These are phyloP conservation scores for Magnaporthales sp. DNA, from an alignment of 2,329 filamentous ascomycete genomes.

Conservation along the genomic window DNA sequence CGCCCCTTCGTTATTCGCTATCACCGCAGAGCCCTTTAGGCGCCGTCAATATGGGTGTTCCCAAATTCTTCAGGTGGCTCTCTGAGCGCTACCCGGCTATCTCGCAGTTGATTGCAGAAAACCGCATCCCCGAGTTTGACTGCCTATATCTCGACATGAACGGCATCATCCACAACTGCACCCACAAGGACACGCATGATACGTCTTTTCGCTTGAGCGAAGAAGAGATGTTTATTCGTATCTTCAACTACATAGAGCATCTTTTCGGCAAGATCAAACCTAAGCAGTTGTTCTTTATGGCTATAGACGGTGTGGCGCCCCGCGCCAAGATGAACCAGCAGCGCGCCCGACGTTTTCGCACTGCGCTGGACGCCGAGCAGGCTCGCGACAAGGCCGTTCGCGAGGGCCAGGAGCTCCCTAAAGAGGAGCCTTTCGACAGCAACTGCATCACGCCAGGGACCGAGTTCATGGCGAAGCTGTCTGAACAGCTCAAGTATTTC, in stretches of 20 bases:
- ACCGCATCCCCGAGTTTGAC: slow-evolving; percentile 97
- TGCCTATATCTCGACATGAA: slow-evolving; percentile 98
- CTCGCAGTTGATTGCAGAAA: slow-evolving; percentile 96
- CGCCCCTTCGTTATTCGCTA: background rate
- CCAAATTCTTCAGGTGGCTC: slow-evolving; percentile 98
- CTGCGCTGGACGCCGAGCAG: slow-evolving; percentile 80
- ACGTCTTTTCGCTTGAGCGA: slow-evolving; percentile 88
- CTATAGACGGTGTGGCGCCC: slow-evolving; percentile 93
- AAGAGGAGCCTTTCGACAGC: slow-evolving; percentile 94
- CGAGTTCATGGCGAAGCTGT: slow-evolving; percentile 95
- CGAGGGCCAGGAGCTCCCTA: slow-evolving; percentile 86
- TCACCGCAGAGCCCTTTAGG: background rate
- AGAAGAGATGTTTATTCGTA: slow-evolving; percentile 99
- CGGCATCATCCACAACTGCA: slow-evolving; percentile 99
- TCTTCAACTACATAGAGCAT: slow-evolving; percentile 99
- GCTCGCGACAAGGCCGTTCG: slow-evolving; percentile 86
- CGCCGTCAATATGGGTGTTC: slow-evolving; percentile 35
- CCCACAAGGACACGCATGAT: slow-evolving; percentile 91
- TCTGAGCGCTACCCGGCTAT: slow-evolving; percentile 98
- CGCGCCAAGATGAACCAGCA: slow-evolving; percentile 99
- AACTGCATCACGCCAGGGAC: slow-evolving; percentile 98
- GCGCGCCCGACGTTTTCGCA: slow-evolving; percentile 87
- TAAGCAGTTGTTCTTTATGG: slow-evolving; percentile 98
- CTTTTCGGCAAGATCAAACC: slow-evolving; percentile 98
- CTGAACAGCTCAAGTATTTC: slow-evolving; percentile 92